Evolutionary conservation across 345 rosid genomes (phyloP), one percentile per base, ranked within the genome.

Genomic region (Eucalyptus regnans): DNA sequence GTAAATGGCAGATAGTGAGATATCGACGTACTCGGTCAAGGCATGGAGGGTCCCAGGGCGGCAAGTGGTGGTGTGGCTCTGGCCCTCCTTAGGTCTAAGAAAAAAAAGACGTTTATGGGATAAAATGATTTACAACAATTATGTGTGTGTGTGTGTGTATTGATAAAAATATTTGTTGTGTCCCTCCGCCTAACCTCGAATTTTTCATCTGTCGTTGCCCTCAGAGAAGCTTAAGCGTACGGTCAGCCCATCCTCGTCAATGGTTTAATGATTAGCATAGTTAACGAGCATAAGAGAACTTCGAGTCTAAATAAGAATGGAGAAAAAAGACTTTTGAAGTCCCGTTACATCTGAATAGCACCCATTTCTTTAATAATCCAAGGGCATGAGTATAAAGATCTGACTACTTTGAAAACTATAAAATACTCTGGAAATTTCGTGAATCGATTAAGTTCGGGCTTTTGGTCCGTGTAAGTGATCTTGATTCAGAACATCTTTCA

Each of bases 381-480:
- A 9, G 41, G 18, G 10, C 80, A 33, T 33, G 2, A 6, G 43
- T 5, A 68, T 33, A 68, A 68, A 68, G 44, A 68, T 17, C 20
- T 37, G 7, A 5, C 22, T 31, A 31, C 41, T 33, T 68, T 4
- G 2, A 68, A 9, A 33, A 68, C 6, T 4, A 8, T 33, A 2
- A 33, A 68, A 33, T 33, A 1, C 7, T 16, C 0, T 33, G 7
- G 0, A 68, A 68, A 68, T 33, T 8, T 7, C 4, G 9, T 68
- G 11, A 68, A 68, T 17, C 23, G 0, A 3, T 33, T 16, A 33
- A 68, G 12, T 68, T 41, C 7, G 1, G 1, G 4, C 9, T 8
- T 68, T 17, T 33, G 9, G 1, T 68, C 1, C 4, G 7, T 33
- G 12, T 3, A 4, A 0, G 1, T 8, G 5, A 1, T 5, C 20